Evolutionary conservation across 2,329 filamentous ascomycete genomes (phyloP).

Genomic region (Elsinoe necatrix): DNA sequence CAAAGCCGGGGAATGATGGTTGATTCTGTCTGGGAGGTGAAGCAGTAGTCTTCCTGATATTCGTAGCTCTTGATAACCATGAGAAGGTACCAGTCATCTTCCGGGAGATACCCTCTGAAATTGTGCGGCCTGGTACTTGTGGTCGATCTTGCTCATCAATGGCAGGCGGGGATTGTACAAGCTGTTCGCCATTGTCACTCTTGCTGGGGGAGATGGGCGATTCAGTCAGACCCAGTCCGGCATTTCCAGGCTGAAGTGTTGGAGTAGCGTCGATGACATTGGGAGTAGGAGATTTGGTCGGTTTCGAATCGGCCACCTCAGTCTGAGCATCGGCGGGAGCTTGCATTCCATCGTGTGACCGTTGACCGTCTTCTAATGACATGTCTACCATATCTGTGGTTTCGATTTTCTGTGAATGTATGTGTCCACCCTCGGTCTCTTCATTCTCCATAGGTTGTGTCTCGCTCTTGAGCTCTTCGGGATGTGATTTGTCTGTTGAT

Average conservation of each 20-base stretch:
- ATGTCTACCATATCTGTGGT: conserved; percentile 4
- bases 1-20: conserved; percentile 15
- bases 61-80: conserved; percentile 62
- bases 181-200: conserved; percentile 7
- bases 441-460: background rate
- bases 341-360: background rate
- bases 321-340: conserved; percentile 2
- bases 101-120: conserved; percentile 33
- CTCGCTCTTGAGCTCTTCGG: conserved; percentile 1
- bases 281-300: background rate
- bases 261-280: conserved; percentile 9
- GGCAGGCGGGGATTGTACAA: background rate
- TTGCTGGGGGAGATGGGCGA: conserved; percentile 5
- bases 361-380: conserved; percentile 10
- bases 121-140: conserved; percentile 4
- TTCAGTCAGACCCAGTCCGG: background rate
- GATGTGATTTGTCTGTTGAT: conserved; percentile 7
- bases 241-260: conserved; percentile 1
- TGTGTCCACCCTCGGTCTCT: background rate
- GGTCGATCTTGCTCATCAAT: conserved; percentile 13
- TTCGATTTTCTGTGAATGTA: conserved; percentile 13
- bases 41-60: conserved; percentile 51
- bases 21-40: conserved; percentile 36
- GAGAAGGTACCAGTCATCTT: conserved; percentile 85
- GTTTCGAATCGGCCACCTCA: background rate